phyloP scores from a whole-genome alignment of 768 basidiomycete genomes.

The Hydnomerulius pinastri region DNA sequence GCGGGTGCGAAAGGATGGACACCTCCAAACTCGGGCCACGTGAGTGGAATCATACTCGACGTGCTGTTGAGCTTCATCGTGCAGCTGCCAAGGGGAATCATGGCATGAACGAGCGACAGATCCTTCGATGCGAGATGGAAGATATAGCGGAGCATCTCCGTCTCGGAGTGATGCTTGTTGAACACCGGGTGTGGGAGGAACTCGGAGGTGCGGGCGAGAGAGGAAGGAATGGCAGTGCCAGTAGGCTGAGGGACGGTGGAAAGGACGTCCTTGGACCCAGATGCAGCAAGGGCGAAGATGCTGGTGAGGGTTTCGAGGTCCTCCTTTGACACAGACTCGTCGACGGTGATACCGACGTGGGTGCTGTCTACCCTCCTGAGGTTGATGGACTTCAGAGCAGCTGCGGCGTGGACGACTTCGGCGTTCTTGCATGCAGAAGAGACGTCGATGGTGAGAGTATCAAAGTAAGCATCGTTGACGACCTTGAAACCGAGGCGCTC shows the following conservation, averaged over 20 bases:
- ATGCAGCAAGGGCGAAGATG: slow-evolving; percentile 73
- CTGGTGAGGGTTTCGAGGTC: slow-evolving; percentile 80
- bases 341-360: slow-evolving; percentile 85
- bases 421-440: slow-evolving; percentile 57
- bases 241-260: slow-evolving; percentile 48
- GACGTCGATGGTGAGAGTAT: slow-evolving; percentile 83
- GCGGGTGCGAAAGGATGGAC: slow-evolving; percentile 93
- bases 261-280: slow-evolving; percentile 46
- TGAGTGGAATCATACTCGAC: slow-evolving; percentile 95
- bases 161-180: slow-evolving; percentile 97
- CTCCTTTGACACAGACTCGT: slow-evolving; percentile 80
- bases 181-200: slow-evolving; percentile 89
- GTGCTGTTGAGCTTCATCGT: slow-evolving; percentile 99
- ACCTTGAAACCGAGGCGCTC: slow-evolving; percentile 74
- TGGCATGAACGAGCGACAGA: slow-evolving; percentile 90
- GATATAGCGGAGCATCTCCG: slow-evolving; percentile 97
- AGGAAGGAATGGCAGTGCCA: slow-evolving; percentile 48
- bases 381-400: slow-evolving; percentile 73
- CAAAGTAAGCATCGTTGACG: slow-evolving; percentile 80
- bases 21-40: slow-evolving; percentile 87
- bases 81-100: slow-evolving; percentile 95
- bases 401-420: slow-evolving; percentile 66
- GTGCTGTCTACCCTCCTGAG: slow-evolving; percentile 74
- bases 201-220: slow-evolving; percentile 60
- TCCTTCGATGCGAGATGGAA: slow-evolving; percentile 94